Evolutionary conservation across 352 stramenopile genomes (phyloP), one percentile per base, ranked within the genome.

Genomic region (Pythium dissotocum): DNA sequence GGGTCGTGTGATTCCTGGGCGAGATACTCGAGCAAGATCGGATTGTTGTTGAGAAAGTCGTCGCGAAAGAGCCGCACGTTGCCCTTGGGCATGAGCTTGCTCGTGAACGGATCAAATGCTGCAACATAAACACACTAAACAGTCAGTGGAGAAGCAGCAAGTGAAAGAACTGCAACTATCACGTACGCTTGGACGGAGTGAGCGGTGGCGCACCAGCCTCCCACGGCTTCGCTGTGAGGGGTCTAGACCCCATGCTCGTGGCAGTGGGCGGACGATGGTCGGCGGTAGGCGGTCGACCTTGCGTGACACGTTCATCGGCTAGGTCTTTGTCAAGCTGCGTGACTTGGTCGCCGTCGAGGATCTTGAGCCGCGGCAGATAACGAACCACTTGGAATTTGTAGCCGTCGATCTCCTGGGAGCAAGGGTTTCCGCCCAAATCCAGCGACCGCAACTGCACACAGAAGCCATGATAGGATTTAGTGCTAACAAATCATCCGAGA

Each of bases 11-110:
- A 63, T 38, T 82, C 77, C 38, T 90, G 70, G 9, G 77, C 83
- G 44, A 95, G 75, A 69, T 95, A 95, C 65, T 93, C 87, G 33
- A 95, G 71, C 55, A 95, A 44, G 53, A 95, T 95, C 1, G 87
- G 76, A 55, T 93, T 79, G 64, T 89, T 95, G 63, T 95, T 95
- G 55, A 95, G 69, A 40, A 91, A 95, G 44, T 95, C 85, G 65
- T 95, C 87, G 16, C 85, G 87, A 58, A 95, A 95, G 44, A 95
- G 73, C 8, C 86, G 87, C 18, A 93, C 87, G 36, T 91, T 89
- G 40, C 87, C 87, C 24, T 78, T 81, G 4, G 82, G 82, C 85
- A 93, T 93, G 48, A 84, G 72, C 6, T 71, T 75, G 57, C 74
- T 88, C 6, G 60, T 58, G 61, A 93, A 91, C 13, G 85, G 74